phyloP scores from a whole-genome alignment of 1,284 basidiomycete genomes.

The Heterobasidion irregulare region DNA sequence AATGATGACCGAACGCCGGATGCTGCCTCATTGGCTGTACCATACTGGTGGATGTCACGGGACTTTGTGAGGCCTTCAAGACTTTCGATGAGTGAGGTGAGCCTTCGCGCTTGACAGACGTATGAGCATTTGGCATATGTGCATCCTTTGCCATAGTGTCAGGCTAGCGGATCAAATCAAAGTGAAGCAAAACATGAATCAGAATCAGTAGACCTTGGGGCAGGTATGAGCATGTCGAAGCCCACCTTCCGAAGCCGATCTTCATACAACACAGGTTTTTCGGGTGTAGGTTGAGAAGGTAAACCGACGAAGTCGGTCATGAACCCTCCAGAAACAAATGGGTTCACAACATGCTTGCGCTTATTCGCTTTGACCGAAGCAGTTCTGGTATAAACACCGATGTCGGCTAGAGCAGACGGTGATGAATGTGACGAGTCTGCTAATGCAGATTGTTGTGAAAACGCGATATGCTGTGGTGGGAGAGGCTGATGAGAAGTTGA shows the following conservation, averaged over 20 bases:
- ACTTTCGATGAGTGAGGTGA: background rate
- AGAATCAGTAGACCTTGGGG: background rate
- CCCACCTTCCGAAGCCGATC: background rate
- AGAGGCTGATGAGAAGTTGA: background rate
- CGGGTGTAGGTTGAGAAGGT: slow-evolving; percentile 15
- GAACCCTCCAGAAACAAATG: slow-evolving; percentile 47
- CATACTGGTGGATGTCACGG: background rate
- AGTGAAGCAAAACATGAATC: background rate
- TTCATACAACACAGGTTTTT: slow-evolving; percentile 5
- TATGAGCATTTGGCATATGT: background rate
- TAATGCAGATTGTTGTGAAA: background rate
- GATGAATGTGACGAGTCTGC: background rate
- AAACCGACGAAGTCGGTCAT: slow-evolving; percentile 34
- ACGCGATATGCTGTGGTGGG: background rate
- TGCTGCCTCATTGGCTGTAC: too few species aligned
- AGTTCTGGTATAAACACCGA: background rate
- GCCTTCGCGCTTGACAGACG: background rate
- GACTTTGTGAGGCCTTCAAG: background rate
- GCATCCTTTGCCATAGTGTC: background rate
- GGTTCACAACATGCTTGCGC: slow-evolving; percentile 24
- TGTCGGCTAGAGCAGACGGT: slow-evolving; percentile 1
- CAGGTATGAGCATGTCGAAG: background rate
- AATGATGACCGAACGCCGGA: too few species aligned
- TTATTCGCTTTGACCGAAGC: slow-evolving; percentile 1
- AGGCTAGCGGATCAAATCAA: background rate